Evolutionary conservation across 139 green algal genomes (phyloP).

Genomic region (Tetraselmis striata): DNA sequence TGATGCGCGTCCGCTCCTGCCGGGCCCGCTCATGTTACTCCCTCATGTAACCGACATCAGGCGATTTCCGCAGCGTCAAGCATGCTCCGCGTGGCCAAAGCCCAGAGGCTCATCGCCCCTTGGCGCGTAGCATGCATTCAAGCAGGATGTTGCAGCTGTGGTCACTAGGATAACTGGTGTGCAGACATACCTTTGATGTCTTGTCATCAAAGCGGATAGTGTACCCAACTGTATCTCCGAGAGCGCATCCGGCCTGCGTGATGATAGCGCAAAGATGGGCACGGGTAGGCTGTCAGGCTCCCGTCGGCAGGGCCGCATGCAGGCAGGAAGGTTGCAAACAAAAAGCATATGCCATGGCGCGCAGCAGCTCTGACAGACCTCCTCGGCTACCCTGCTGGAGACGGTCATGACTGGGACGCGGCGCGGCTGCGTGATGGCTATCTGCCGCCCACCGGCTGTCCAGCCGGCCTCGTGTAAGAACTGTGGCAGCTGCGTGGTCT

Average conservation of each 20-base stretch:
- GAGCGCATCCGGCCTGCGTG: not conserved
- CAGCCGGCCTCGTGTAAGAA: conserved; percentile 49
- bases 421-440: conserved; percentile 9
- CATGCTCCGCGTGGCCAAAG: not conserved
- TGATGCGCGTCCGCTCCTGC: conserved; percentile 66
- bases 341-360: conserved; percentile 20
- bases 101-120: not conserved
- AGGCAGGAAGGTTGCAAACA: not conserved
- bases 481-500: conserved; percentile 68
- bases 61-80: not conserved
- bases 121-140: not conserved
- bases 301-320: not conserved
- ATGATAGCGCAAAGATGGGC: too few relatives aligned
- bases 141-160: not conserved
- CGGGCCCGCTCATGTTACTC: not conserved
- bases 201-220: conserved; percentile 71
- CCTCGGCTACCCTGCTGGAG: conserved; percentile 10
- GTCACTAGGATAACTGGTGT: not conserved
- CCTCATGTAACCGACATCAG: not conserved
- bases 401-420: conserved; percentile 7
- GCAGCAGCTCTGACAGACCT: conserved; percentile 3
- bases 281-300: conserved; percentile 16
- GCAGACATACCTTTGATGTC: conserved; percentile 31
- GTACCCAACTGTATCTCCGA: conserved; percentile 53
- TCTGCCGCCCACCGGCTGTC: not conserved